Evolutionary conservation across 1,139 yeast genomes (phyloP).

Genomic region (Magnusiomyces tetraspermus): DNA sequence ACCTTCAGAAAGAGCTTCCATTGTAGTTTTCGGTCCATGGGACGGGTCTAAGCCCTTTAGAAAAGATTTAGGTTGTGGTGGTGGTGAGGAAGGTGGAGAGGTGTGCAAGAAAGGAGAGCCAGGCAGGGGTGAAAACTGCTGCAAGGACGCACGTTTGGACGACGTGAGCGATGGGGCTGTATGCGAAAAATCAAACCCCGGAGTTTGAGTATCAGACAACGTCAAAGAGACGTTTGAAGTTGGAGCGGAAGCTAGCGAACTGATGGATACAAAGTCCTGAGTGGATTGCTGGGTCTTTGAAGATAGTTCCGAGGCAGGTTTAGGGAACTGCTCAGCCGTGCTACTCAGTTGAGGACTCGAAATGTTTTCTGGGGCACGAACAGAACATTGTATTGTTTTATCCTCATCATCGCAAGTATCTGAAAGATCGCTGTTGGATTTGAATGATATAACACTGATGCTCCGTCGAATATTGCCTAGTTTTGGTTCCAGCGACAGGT

Average conservation of each 20-base stretch:
- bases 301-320: neutral
- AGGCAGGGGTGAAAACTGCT: neutral
- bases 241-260: neutral
- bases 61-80: neutral
- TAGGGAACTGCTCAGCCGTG: neutral
- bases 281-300: neutral
- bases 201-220: neutral
- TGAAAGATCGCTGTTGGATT: no score
- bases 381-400: neutral
- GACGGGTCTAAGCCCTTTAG: neutral
- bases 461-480: no score
- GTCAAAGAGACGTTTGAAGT: neutral
- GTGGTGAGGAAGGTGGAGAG: neutral
- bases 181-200: constrained; percentile 2
- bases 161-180: neutral
- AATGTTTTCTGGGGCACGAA: no score
- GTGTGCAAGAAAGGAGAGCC: neutral
- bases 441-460: no score
- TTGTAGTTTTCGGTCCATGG: neutral
- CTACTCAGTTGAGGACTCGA: no score
- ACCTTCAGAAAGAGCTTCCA: neutral
- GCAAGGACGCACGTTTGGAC: neutral
- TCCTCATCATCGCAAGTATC: no score
- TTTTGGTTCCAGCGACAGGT: no score
- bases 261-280: neutral